A percentile compares a stretch with the other conserved stretches of the same genome.
Conservation (phyloP, 306 rosid genomes). For the Trichosanthes truncata region DNA sequence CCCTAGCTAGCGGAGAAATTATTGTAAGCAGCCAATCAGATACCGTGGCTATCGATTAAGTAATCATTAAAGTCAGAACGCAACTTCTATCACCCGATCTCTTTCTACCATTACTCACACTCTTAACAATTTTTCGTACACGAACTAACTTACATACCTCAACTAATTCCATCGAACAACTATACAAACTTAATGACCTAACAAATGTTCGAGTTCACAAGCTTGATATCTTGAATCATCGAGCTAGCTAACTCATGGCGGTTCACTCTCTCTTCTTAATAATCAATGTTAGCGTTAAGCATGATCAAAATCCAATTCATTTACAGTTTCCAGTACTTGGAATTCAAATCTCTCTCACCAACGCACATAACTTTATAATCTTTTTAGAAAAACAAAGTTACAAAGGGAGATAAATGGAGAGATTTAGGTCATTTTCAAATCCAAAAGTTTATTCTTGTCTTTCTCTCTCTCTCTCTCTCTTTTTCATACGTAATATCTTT, state of each 20-base stretch:
- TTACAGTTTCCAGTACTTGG: no score
- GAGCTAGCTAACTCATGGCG: neutral
- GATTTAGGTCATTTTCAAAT: conserved; percentile 26
- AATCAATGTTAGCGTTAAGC: no score
- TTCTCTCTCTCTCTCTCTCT: conserved; percentile 2
- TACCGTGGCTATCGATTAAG: no score
- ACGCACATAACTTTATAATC: neutral
- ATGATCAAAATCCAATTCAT: no score
- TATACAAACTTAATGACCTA: no score
- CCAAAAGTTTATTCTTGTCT: conserved; percentile 88
- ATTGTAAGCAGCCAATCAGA: no score
- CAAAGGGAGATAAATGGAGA: neutral
- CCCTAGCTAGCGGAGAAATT: neutral
- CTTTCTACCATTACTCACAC: no score
- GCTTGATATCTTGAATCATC: neutral
- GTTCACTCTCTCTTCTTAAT: neutral
- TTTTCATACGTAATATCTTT: conserved; percentile 15
- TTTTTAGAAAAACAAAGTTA: neutral
- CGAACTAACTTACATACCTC: no score
- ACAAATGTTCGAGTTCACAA: neutral
- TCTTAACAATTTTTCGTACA: no score
- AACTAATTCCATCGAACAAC: no score
- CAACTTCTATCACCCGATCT: no score
- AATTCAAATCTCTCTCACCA: neutral
- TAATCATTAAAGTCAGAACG: no score